Conservation (phyloP, 1,139 yeast genomes). For the Schwanniomyces etchellsii region DNA sequence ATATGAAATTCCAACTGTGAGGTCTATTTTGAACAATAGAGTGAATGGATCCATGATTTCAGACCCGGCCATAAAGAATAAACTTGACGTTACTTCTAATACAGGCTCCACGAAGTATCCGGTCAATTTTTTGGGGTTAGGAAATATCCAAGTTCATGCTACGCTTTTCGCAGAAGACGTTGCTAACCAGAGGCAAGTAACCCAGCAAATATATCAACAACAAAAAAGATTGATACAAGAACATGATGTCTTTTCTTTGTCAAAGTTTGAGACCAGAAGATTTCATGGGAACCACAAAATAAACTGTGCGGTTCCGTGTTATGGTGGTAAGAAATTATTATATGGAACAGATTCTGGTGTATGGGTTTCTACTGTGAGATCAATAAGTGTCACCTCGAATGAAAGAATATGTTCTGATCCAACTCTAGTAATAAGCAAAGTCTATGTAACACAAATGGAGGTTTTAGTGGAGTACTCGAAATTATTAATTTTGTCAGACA, state of each 20-base stretch:
- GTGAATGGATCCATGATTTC: constrained; percentile 34
- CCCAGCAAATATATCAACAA: constrained; percentile 75
- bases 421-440: constrained; percentile 67
- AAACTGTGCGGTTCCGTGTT: constrained; percentile 90
- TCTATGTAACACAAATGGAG: constrained; percentile 83
- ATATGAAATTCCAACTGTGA: constrained; percentile 67
- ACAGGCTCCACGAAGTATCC: constrained; percentile 42
- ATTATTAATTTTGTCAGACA: constrained; percentile 76
- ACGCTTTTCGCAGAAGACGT: constrained; percentile 45
- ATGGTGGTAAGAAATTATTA: constrained; percentile 85
- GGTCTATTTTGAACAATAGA: constrained; percentile 37
- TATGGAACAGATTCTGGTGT: constrained; percentile 93
- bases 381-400: constrained; percentile 38
- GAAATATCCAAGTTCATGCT: constrained; percentile 39
- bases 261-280: constrained; percentile 66
- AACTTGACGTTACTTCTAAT: constrained; percentile 22
- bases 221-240: constrained; percentile 66
- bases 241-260: constrained; percentile 75
- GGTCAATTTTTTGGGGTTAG: constrained; percentile 40
- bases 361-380: constrained; percentile 63
- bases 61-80: constrained; percentile 30
- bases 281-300: constrained; percentile 70
- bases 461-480: constrained; percentile 90
- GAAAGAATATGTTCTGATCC: constrained; percentile 64
- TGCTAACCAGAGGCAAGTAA: constrained; percentile 69